phyloP scores from a whole-genome alignment of 192 early-diverging fungal species.

The Helicostylum pulchrum region DNA sequence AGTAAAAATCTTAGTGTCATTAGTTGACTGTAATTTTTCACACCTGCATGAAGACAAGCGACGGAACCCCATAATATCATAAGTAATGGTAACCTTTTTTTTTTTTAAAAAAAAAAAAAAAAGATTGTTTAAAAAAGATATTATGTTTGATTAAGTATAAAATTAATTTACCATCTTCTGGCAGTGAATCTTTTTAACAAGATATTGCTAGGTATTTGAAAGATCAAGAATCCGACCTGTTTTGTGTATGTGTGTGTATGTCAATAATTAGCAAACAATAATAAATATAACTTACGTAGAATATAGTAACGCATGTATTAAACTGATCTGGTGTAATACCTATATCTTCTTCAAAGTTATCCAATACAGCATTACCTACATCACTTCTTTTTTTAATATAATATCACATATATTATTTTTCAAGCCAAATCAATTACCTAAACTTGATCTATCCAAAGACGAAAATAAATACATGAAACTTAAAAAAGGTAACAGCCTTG shows the following conservation, averaged over 20 bases:
- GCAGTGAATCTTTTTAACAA: constrained; percentile 29
- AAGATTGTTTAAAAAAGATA: neutral
- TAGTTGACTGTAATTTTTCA: constrained; percentile 19
- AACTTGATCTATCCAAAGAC: constrained; percentile 32
- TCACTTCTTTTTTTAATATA: too few species aligned
- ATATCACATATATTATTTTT: too few species aligned
- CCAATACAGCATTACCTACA: constrained; percentile 34
- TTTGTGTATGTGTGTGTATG: too few species aligned
- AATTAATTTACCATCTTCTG: constrained; percentile 20
- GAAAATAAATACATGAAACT: constrained; percentile 38
- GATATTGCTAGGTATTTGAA: constrained; percentile 38
- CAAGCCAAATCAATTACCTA: constrained; percentile 11
- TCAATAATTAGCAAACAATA: neutral
- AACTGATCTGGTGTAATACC: constrained; percentile 31
- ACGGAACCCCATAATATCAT: constrained; percentile 32
- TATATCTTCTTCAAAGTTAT: constrained; percentile 36
- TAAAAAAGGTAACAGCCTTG: constrained; percentile 24
- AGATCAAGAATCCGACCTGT: constrained; percentile 27
- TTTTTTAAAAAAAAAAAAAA: too few species aligned
- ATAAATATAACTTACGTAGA: constrained; percentile 15
- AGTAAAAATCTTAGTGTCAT: constrained; percentile 27
- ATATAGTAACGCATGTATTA: constrained; percentile 32
- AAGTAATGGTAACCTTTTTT: constrained; percentile 26
- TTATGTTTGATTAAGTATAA: neutral
- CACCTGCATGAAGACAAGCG: constrained; percentile 24